Base-by-base conservation (phyloP, 2,329 filamentous ascomycete species). In the Cercospora canescens region DNA sequence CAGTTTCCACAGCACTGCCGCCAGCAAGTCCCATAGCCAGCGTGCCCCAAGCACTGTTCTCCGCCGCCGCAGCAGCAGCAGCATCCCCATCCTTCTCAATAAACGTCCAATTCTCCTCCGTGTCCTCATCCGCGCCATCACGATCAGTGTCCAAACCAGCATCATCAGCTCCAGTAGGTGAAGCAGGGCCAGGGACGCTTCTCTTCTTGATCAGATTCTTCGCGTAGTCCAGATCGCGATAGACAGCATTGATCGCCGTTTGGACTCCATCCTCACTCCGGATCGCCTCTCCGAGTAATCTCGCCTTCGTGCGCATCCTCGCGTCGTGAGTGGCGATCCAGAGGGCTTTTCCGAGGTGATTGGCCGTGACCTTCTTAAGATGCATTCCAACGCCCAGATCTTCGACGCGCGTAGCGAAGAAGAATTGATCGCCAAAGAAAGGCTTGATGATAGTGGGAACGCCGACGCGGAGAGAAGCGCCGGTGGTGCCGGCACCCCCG, bases 351-450 rank as follows among this genome's bases (percentile, higher is more conserved):
- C 92, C 91, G 72, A 99, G 94, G 39, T 90, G 87, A 70, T 88
- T 91, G n/a, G 92, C 90, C 24, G 95, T 96, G 82, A 97, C 88
- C 79, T 92, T 95, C 82, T 91, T 93, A 73, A 99, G 84, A 75
- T 90, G 92, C 21, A 97, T 89, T 0, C 95, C 95, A 2, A 98
- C 95, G 0, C 95, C 94, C 6, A 99, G 84, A 74, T 98, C 94
- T 77, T 98, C 93, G 1, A 98, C 91, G 4, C 95, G 87, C 32
- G 85, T 87, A 6, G 93, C 95, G 73, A 96, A 98, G 83, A 99
- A 99, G 84, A 91, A 97, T 76, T 99, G 95, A 74, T 99, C 95
- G 5, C 95, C 95, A 76, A 99, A 99, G 82, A 98, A 99, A 0
- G 95, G 95, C 67, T 94, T 92, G 76, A 98, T 91, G 69, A 99